phyloP scores from a whole-genome alignment of 1,139 yeast genomes.

The Hyphopichia buzzinii region DNA sequence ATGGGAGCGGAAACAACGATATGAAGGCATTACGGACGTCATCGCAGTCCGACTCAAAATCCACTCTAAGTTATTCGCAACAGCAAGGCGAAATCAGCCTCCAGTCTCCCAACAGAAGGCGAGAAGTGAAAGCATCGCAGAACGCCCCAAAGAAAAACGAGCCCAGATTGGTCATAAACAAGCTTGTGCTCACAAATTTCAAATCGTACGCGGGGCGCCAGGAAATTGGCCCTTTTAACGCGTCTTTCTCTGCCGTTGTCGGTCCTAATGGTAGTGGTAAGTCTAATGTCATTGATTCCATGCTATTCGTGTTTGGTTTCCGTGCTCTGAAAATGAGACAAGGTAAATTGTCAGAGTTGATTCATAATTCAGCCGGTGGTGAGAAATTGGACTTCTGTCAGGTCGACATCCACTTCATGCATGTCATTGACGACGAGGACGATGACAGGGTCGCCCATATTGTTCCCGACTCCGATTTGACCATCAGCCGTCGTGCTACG shows the following conservation, averaged over 20 bases:
- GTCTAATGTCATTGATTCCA: slow-evolving; percentile 94
- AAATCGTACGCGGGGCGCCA: slow-evolving; percentile 97
- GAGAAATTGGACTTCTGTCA: slow-evolving; percentile 70
- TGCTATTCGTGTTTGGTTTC: slow-evolving; percentile 95
- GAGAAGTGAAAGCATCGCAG: slow-evolving; percentile 15
- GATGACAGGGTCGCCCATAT: slow-evolving; percentile 33
- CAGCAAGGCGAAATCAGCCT: slow-evolving; percentile 26
- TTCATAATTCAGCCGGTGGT: slow-evolving; percentile 76
- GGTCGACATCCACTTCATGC: slow-evolving; percentile 89
- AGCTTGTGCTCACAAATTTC: slow-evolving; percentile 76
- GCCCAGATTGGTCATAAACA: slow-evolving; percentile 72
- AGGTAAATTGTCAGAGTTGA: slow-evolving; percentile 83
- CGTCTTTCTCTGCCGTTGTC: slow-evolving; percentile 95
- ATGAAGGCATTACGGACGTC: not conserved
- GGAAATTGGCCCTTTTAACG: slow-evolving; percentile 89
- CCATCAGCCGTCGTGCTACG: slow-evolving; percentile 78
- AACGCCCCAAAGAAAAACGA: slow-evolving; percentile 16
- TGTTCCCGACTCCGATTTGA: slow-evolving; percentile 57
- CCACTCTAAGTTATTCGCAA: slow-evolving; percentile 25
- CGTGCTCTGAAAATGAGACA: slow-evolving; percentile 97
- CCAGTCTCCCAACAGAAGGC: slow-evolving; percentile 29
- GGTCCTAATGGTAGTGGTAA: slow-evolving; percentile 99
- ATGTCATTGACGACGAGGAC: slow-evolving; percentile 64
- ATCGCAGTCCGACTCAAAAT: slow-evolving; percentile 1
- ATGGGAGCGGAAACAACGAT: no score